phyloP scores from a whole-genome alignment of 2,329 filamentous ascomycete species.

The Aspergillus udagawae region DNA sequence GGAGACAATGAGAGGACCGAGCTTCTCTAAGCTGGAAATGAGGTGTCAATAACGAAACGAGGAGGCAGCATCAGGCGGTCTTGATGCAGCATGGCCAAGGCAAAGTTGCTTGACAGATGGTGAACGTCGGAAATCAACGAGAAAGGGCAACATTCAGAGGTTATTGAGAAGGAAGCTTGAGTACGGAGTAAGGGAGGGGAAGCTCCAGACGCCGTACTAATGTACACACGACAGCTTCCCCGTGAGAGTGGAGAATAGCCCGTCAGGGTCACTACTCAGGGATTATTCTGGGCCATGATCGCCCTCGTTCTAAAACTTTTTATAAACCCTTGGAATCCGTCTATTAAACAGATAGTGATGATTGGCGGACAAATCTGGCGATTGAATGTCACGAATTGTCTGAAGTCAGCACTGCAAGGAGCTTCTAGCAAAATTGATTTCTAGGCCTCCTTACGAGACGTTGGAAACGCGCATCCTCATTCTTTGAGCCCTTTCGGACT shows the following conservation, averaged over 20 bases:
- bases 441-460: not conserved
- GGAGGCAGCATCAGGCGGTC: slow-evolving; percentile 1
- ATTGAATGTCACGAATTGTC: not conserved
- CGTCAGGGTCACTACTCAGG: not conserved
- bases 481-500: not conserved
- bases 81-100: slow-evolving; percentile 2
- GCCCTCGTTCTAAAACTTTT: not conserved
- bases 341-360: not conserved
- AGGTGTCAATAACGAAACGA: not conserved
- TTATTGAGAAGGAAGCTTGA: not conserved
- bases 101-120: not conserved
- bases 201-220: not conserved
- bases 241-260: not conserved
- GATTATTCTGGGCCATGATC: not conserved
- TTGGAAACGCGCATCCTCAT: not conserved
- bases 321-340: not conserved
- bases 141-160: not conserved
- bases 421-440: not conserved
- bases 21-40: slow-evolving; percentile 2
- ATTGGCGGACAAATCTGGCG: not conserved
- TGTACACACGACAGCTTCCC: not conserved
- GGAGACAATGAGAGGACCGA: not conserved
- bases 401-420: not conserved
- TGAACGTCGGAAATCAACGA: not conserved
- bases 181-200: not conserved